Percentiles rank a stretch among this genome's conserved stretches.
Evolutionary conservation across 140 eudicot genomes (phyloP).

Genomic region (Anethum foeniculum): DNA sequence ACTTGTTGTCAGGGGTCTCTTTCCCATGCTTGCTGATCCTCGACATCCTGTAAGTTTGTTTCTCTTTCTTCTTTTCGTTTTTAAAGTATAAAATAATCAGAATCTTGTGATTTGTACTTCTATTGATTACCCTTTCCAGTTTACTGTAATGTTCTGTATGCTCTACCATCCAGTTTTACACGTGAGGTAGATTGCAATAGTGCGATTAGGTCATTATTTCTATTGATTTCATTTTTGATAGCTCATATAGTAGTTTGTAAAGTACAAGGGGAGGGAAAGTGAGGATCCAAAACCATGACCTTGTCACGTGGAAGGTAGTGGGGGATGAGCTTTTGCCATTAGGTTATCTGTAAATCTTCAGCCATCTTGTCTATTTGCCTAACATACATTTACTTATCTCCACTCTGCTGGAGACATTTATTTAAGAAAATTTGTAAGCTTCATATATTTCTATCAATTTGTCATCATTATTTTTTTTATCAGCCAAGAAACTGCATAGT

Average conservation of each 20-base stretch:
- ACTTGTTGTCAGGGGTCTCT: constrained; percentile 76
- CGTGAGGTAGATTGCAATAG: not conserved
- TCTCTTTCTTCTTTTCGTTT: not conserved
- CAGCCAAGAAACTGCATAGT: not conserved
- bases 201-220: not conserved
- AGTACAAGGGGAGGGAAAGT: not conserved
- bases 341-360: not conserved
- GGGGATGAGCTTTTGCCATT: not conserved
- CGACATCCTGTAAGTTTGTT: constrained; percentile 72
- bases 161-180: not conserved
- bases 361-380: not conserved
- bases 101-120: not conserved
- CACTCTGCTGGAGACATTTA: not conserved
- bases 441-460: not conserved
- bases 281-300: not conserved
- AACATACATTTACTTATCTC: not conserved
- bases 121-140: not conserved
- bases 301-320: not conserved
- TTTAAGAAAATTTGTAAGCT: not conserved
- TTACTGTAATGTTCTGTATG: not conserved
- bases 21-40: constrained; percentile 98
- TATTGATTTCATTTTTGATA: not conserved
- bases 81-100: not conserved
- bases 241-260: not conserved
- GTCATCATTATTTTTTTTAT: not conserved